Conservation (phyloP, 2,329 filamentous ascomycete species). For the Aciculosporium take region DNA sequence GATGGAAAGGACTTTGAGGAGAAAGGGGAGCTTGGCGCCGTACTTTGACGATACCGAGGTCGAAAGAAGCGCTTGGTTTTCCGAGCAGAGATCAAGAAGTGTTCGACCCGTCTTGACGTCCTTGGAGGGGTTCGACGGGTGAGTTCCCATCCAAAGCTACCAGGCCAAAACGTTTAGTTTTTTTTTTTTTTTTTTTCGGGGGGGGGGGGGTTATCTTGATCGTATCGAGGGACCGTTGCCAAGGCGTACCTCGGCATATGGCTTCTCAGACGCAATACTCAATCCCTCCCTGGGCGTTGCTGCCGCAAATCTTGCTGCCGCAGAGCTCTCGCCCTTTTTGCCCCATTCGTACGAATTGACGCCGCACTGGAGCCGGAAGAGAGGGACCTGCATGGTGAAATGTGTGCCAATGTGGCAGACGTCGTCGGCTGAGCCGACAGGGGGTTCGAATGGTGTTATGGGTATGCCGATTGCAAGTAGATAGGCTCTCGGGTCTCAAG, state of each 20-base stretch:
- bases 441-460: no score
- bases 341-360: conserved; percentile 99
- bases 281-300: conserved; percentile 67
- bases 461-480: no score
- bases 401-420: no score
- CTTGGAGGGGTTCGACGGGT: conserved; percentile 88
- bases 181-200: conserved; percentile 7
- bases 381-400: conserved; percentile 54
- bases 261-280: conserved; percentile 69
- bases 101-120: conserved; percentile 72
- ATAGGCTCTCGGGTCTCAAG: no score
- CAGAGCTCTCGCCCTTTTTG: conserved; percentile 76
- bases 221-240: neutral
- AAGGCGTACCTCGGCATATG: conserved; percentile 72
- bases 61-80: conserved; percentile 74
- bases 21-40: conserved; percentile 73
- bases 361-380: conserved; percentile 76
- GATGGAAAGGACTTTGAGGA: conserved; percentile 96
- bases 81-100: conserved; percentile 73
- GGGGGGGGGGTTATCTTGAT: neutral
- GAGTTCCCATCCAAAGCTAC: conserved; percentile 97
- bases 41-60: conserved; percentile 59
- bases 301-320: conserved; percentile 77
- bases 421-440: neutral
- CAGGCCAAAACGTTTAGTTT: neutral